These are phyloP conservation scores for Basipetospora sp. DNA, from an alignment of 2,329 filamentous ascomycete species.

Conservation along the genomic window DNA sequence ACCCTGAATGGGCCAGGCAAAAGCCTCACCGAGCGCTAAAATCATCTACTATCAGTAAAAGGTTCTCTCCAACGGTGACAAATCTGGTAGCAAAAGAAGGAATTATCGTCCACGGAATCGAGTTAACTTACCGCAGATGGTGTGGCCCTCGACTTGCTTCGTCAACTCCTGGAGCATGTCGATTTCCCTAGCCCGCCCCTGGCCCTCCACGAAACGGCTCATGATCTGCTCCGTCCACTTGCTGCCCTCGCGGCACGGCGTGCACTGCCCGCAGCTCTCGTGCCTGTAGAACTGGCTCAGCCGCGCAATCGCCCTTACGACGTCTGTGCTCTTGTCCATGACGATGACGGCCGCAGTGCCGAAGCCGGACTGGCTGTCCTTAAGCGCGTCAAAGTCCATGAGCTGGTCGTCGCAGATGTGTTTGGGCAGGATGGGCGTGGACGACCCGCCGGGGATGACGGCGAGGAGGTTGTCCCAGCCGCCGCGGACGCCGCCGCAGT, in stretches of 20 bases:
- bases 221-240: slow-evolving; percentile 99
- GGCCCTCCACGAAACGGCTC: slow-evolving; percentile 84
- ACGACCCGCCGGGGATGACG: slow-evolving; percentile 89
- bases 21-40: slow-evolving; percentile 79
- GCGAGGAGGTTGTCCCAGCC: slow-evolving; percentile 97
- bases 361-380: slow-evolving; percentile 93
- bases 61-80: too few species aligned
- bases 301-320: slow-evolving; percentile 83
- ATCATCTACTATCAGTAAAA: slow-evolving; percentile 15
- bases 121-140: slow-evolving; percentile 76
- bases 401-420: slow-evolving; percentile 80
- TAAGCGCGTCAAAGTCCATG: slow-evolving; percentile 98
- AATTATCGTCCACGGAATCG: too few species aligned
- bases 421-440: slow-evolving; percentile 89
- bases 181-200: slow-evolving; percentile 80
- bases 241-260: slow-evolving; percentile 95
- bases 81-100: not conserved
- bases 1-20: slow-evolving; percentile 96
- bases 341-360: slow-evolving; percentile 96
- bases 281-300: slow-evolving; percentile 96
- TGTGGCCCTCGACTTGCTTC: slow-evolving; percentile 98
- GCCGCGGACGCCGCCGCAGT: slow-evolving; percentile 90
- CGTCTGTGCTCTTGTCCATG: slow-evolving; percentile 96
- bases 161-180: slow-evolving; percentile 99
- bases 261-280: slow-evolving; percentile 96